Evolutionary conservation across 306 rosid species (phyloP).

Genomic region (Prunus armeniaca): DNA sequence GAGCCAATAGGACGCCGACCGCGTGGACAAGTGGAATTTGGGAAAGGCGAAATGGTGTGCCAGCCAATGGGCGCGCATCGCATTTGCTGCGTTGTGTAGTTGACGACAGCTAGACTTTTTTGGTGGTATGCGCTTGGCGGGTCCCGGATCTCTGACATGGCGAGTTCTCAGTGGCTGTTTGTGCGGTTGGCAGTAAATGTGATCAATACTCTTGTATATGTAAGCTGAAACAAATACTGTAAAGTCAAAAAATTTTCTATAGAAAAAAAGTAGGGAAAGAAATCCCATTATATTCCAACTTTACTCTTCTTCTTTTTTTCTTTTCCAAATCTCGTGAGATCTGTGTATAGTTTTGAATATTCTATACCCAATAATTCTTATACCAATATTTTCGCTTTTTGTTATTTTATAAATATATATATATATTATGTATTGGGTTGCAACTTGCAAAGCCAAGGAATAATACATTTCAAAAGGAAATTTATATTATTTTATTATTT

Average conservation of each 20-base stretch:
- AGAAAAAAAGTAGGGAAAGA: neutral
- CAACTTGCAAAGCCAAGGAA: neutral
- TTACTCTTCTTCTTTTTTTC: neutral
- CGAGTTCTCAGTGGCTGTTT: neutral
- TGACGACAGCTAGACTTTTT: constrained; percentile 51
- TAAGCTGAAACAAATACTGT: neutral
- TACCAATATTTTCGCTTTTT: neutral
- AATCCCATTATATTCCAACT: neutral
- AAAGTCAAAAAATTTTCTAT: neutral
- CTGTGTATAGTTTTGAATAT: neutral
- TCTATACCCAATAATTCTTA: neutral
- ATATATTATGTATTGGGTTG: neutral
- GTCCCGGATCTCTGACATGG: constrained; percentile 25
- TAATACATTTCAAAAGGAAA: neutral
- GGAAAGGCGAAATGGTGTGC: neutral
- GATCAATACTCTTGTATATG: neutral
- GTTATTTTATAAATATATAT: no score
- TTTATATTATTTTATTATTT: neutral
- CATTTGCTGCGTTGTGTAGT: neutral
- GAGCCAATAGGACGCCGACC: constrained; percentile 39
- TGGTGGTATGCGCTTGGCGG: neutral
- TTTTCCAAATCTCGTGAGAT: neutral
- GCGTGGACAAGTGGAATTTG: constrained; percentile 13
- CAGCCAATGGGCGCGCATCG: constrained; percentile 1
- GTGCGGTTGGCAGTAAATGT: neutral